phyloP scores from a whole-genome alignment of 495 filamentous ascomycete species.

The Aspergillus hancockii region DNA sequence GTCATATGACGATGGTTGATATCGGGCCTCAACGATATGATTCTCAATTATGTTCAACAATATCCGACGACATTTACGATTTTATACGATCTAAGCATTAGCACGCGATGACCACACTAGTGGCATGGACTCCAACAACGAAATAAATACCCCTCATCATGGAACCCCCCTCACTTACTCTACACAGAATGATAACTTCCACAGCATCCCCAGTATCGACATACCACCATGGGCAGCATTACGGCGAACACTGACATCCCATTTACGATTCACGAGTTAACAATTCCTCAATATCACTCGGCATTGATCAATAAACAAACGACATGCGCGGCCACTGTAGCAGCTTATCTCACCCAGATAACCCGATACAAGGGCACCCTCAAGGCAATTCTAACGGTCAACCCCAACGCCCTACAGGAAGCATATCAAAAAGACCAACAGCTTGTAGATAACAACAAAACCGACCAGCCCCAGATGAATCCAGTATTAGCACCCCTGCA shows the following conservation, averaged over 20 bases:
- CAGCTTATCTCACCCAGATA: conserved; percentile 56
- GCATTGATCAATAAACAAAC: conserved; percentile 47
- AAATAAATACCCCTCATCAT: not conserved
- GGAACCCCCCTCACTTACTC: not conserved
- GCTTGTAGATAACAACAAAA: not conserved
- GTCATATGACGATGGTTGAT: not conserved
- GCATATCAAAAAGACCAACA: conserved; percentile 49
- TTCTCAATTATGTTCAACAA: not conserved
- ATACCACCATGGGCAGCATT: not conserved
- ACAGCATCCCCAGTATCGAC: not conserved
- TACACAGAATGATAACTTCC: not conserved
- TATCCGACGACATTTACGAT: not conserved
- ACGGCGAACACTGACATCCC: not conserved
- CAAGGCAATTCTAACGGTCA: conserved; percentile 58
- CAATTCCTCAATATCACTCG: conserved; percentile 54
- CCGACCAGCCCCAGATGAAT: not conserved
- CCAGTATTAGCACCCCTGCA: not conserved
- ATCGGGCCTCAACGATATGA: not conserved
- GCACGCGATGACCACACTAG: not conserved
- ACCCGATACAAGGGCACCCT: conserved; percentile 54
- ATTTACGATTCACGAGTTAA: conserved; percentile 48
- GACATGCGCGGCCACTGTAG: conserved; percentile 54
- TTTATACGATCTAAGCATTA: not conserved
- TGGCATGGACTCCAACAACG: not conserved
- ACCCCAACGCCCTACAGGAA: conserved; percentile 46